Evolutionary conservation across 164 flowering plant species (phyloP), one percentile per base, ranked within the genome.

Genomic region (Brasenia schreberi): DNA sequence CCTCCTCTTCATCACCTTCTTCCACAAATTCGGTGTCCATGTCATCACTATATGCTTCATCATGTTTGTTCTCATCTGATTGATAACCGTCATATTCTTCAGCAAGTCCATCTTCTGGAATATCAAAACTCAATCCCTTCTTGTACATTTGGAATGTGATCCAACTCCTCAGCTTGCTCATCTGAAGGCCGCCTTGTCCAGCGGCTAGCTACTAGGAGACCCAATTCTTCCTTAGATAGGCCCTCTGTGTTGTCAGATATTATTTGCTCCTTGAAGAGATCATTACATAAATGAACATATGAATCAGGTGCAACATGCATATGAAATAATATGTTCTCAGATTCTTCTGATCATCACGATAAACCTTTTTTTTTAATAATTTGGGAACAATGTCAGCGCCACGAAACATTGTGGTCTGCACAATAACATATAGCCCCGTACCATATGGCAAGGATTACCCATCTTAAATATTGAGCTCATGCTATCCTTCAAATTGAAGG

Each of bases 201-300:
- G 12, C 99, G 89, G 64, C 97, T 89, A 69, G 96, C 97, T 77
- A 95, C 85, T 65, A 78, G 90, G 44, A 92, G 93, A 19, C 97
- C 99, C 72, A 89, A 78, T 74, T 92, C 99, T 76, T 95, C 99
- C 80, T 65, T 87, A 65, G 99, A 91, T 67, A 95, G 74, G n/a
- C 74, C 86, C 66, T 83, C 89, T 18, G 79, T 69, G 70, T 71
- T 79, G 18, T 82, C 87, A 53, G 79, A 72, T 61, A 5, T 33
- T 33, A 33, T 74, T 69, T 74, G 82, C 52, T 73, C 63, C 23
- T 61, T 61, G n/a, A 18, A 7, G 18, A 18, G 12, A 61, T 61
- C 63, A 49, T 49, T 14, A 6, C 56, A 49, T 49, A 49, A 49
- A 14, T 9, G 16, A 9, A 49, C 16, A 49, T 49, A 9, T 49